Base-by-base conservation (phyloP, 2,329 filamentous ascomycete genomes). In the Chaetomium globosum region DNA sequence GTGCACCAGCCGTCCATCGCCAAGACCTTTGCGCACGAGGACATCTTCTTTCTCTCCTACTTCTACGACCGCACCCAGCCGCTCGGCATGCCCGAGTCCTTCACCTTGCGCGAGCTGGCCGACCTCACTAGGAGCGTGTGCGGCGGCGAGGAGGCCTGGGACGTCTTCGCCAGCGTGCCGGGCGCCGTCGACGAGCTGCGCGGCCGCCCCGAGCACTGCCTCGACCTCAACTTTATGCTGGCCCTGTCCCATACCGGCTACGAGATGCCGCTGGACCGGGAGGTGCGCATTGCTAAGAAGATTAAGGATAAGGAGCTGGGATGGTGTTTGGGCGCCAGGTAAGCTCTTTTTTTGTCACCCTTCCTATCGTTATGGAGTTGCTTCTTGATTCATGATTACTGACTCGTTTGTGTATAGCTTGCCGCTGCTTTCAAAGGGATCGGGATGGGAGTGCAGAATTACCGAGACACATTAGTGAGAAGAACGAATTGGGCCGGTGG, bases 251-350 rank as follows among this genome's bases (percentile, higher is more conserved):
- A 98, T 78, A 96, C 92, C 6, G 95, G 95, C 3, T 99, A 99
- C 74, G 95, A 98, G 71, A 97, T 99, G 92, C 94, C 94, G 4
- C 89, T 98, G 73, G 92, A 97, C 71, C 86, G 96, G 48, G 95
- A 99, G 79, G 93, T 99, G 70, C 94, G 91, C 83, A 96, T 97
- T 75, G 95, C 94, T 66, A 99, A 99, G 90, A 97, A 97, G 85
- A 96, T 99, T 75, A 94, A 96, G 81, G 89, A 88, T 64, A 97
- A 97, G 77, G 96, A 99, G 81, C 80, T 99, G 73, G 95, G 95
- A 48, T 99, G 95, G 95, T 98, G 94, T 80, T 83, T 99, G 74
- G 95, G 95, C 77, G 95, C 95, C 70, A 97, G 92, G 92, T 95
- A 82, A 53, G 56, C 48, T 48, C 28, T 62, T 46, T 28, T 43